phyloP scores from a whole-genome alignment of 495 filamentous ascomycete genomes.

The Gamarada debralockiae region DNA sequence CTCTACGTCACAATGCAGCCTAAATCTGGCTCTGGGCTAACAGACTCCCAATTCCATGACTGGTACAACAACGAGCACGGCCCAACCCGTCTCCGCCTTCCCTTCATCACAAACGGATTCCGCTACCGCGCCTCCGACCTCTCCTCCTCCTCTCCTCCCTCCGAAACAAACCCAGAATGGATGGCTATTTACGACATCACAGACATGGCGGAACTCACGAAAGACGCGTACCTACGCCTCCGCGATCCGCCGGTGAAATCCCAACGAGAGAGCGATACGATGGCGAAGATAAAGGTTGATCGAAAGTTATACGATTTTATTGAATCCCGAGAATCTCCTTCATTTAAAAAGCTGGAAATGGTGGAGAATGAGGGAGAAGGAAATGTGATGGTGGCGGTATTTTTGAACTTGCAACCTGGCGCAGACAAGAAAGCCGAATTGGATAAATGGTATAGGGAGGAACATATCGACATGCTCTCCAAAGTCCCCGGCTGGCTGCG shows the following conservation, averaged over 20 bases:
- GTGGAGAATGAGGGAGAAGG: conserved; percentile 57
- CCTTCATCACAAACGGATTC: conserved; percentile 71
- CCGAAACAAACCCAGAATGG: conserved; percentile 54
- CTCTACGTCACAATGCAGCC: conserved; percentile 81
- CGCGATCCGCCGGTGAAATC: conserved; percentile 62
- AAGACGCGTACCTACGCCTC: conserved; percentile 62
- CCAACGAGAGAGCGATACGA: conserved; percentile 68
- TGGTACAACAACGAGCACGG: conserved; percentile 93
- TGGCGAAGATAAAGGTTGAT: conserved; percentile 69
- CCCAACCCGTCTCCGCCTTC: conserved; percentile 67
- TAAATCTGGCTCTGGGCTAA: conserved; percentile 50
- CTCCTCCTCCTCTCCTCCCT: conserved; percentile 2
- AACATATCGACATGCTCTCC: conserved; percentile 66
- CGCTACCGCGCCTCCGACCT: conserved; percentile 67
- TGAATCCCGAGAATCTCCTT: conserved; percentile 42
- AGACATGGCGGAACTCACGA: conserved; percentile 63
- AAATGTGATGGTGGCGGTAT: conserved; percentile 58
- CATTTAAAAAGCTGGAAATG: conserved; percentile 56
- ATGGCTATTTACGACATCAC: conserved; percentile 78
- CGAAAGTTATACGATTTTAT: conserved; percentile 65
- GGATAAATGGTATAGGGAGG: conserved; percentile 65
- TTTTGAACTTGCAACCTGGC: conserved; percentile 49
- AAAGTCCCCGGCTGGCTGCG: conserved; percentile 75
- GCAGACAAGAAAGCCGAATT: conserved; percentile 51
- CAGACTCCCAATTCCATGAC: conserved; percentile 72